Conservation (phyloP, 2,329 filamentous ascomycete species). For the Bretziella fagacearum region DNA sequence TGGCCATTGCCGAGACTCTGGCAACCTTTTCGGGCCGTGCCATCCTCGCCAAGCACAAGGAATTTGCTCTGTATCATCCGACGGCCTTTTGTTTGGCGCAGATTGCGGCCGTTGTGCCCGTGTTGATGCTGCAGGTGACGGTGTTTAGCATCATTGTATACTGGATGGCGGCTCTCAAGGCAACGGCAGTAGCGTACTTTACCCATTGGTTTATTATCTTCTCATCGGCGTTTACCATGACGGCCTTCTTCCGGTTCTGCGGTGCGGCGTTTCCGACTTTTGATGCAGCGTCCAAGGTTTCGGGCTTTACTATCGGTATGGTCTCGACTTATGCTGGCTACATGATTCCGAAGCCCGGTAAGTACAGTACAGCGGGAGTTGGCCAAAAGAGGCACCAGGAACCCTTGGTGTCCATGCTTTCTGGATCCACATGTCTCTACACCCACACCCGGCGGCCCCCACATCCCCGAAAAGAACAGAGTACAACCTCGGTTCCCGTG, state of each 20-base stretch:
- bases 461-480: too few species aligned
- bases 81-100: background rate
- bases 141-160: slow-evolving; percentile 42
- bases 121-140: slow-evolving; percentile 40
- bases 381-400: too few species aligned
- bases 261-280: slow-evolving; percentile 40
- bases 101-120: slow-evolving; percentile 24
- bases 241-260: slow-evolving; percentile 38
- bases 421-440: too few species aligned
- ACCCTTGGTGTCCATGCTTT: too few species aligned
- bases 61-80: slow-evolving; percentile 1
- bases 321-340: slow-evolving; percentile 47
- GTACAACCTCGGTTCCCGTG: too few species aligned
- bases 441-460: too few species aligned
- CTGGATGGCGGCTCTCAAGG: slow-evolving; percentile 43
- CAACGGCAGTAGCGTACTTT: slow-evolving; percentile 38
- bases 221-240: slow-evolving; percentile 37
- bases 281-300: slow-evolving; percentile 41
- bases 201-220: slow-evolving; percentile 41
- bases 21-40: slow-evolving; percentile 21
- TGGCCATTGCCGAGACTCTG: slow-evolving; percentile 50
- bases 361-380: too few species aligned
- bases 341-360: slow-evolving; percentile 36
- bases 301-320: slow-evolving; percentile 32
- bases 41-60: slow-evolving; percentile 4